A percentile compares a stretch with the other conserved stretches of the same genome.
Conservation (phyloP, 73 alveolate species). For the Paraurostyla sp. region DNA sequence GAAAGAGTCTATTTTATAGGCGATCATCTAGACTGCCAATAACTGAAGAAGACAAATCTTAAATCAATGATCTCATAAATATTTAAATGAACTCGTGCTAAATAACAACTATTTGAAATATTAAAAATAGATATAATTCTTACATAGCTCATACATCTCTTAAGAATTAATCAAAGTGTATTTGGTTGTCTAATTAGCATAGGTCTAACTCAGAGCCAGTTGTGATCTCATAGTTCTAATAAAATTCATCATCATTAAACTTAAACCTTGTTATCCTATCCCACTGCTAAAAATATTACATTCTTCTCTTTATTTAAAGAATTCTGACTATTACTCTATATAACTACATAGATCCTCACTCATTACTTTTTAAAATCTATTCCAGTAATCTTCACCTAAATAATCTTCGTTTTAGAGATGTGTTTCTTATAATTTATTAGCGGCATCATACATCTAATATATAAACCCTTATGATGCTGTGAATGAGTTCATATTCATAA, state of each 20-base stretch:
- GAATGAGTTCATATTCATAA: not conserved
- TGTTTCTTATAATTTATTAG: not conserved
- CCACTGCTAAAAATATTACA: slow-evolving; percentile 50
- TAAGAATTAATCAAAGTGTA: not conserved
- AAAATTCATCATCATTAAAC: slow-evolving; percentile 2
- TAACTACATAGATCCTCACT: slow-evolving; percentile 30
- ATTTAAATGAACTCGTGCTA: not conserved
- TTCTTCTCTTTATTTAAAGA: not conserved
- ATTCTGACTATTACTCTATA: not conserved
- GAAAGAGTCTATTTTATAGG: not conserved
- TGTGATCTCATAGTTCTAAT: not conserved
- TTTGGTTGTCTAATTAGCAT: not conserved
- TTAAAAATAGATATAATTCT: not conserved
- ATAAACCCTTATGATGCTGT: not conserved
- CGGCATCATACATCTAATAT: not conserved
- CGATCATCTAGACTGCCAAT: not conserved
- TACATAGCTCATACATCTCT: slow-evolving; percentile 18
- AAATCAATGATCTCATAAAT: slow-evolving; percentile 24
- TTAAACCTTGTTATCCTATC: slow-evolving; percentile 37
- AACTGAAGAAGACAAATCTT: not conserved
- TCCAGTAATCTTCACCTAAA: not conserved
- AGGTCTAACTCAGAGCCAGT: not conserved
- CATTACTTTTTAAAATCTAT: not conserved
- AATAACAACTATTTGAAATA: slow-evolving; percentile 2
- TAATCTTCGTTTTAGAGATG: slow-evolving; percentile 25